Conservation (phyloP, 2,329 filamentous ascomycete genomes). For the Didymella lethalis region DNA sequence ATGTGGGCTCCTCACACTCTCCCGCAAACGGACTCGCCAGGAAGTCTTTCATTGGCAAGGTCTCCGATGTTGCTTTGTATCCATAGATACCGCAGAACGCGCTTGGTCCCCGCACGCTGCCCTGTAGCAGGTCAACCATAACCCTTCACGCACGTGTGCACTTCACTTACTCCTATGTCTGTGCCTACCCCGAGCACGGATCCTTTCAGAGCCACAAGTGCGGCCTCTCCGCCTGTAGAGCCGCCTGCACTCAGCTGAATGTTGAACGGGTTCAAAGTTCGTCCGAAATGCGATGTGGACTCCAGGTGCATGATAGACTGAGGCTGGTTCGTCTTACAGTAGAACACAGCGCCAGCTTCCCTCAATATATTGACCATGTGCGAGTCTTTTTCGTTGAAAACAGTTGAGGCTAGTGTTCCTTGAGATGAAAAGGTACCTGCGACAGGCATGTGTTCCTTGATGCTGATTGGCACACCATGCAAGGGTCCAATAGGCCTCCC, state of each 20-base stretch:
- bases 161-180: background rate
- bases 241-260: background rate
- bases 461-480: background rate
- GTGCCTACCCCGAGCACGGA: background rate
- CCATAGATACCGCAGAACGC: background rate
- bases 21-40: background rate
- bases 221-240: background rate
- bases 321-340: background rate
- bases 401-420: background rate
- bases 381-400: background rate
- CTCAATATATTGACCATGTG: background rate
- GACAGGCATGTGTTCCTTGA: background rate
- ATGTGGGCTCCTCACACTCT: background rate
- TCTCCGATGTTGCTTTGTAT: background rate
- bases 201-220: background rate
- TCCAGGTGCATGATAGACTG: background rate
- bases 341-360: background rate
- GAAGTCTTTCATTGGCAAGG: background rate
- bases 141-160: background rate
- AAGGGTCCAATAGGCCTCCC: background rate
- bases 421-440: background rate
- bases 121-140: background rate
- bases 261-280: background rate
- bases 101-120: background rate
- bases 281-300: background rate